Evolutionary conservation across 441 rosid genomes (phyloP), one percentile per base, ranked within the genome.

Genomic region (Croton setiger): DNA sequence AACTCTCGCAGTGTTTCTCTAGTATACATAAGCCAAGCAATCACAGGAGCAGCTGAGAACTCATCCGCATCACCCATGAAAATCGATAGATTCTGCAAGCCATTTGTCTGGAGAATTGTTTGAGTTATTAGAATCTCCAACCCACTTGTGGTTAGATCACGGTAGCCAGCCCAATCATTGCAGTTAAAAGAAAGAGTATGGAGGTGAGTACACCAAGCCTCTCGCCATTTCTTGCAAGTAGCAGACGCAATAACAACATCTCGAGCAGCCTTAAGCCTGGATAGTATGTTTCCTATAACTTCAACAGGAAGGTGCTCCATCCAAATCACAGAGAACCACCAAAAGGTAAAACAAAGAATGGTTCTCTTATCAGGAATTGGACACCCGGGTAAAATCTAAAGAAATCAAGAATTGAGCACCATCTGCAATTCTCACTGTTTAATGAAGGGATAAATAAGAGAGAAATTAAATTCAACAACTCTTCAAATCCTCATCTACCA

Each of bases 11-110:
- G 76, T 2, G 90, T 87, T 87, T 85, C 89, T 68, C 90, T 82
- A 0, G 93, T 89, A 73, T 85, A 83, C 90, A 87, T 77, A 27
- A 91, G 86, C 97, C 97, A 93, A 58, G 96, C 91, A 62, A 88
- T 79, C 52, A 87, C 88, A 2, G 89, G 78, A 4, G 92, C 81
- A 62, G 90, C 92, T 0, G 88, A 85, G 66, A 93, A 88, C 74
- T 84, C 84, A 20, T 84, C 85, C 0, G 77, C 84, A 18, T 83
- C 88, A 31, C 85, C 92, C 91, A 89, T 75, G 47, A 79, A 72
- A 78, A 93, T 78, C 0, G 85, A 86, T 39, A 93, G 76, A 21
- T 86, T 85, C 72, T 85, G 91, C 60, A 91, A 69, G 7, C 89
- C 88, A 0, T 72, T 74, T 63, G 93, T 93, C 63, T 93, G 94